Base-by-base conservation (phyloP, 768 basidiomycete species). In the Rhodotorula diobovata region DNA sequence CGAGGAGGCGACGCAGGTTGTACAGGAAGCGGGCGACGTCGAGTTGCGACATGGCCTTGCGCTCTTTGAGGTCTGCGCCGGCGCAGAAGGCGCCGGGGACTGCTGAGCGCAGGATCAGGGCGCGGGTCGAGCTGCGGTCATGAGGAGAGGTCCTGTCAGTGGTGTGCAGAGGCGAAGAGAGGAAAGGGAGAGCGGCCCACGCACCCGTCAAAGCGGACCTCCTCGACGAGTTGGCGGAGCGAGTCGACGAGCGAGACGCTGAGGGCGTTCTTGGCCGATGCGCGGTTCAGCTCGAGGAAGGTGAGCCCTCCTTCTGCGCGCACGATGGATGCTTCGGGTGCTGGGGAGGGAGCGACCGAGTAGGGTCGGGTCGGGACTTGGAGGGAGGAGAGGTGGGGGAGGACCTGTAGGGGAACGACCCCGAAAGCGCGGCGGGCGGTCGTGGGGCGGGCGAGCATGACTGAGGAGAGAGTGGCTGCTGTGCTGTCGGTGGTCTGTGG, bases 21-120 rank as follows among this genome's bases (percentile, higher is more conserved):
- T 83, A 81, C 57, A 96, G 88, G 81, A 95, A 96, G 76, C 84
- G 86, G 77, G 85, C 82, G 48, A 95, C 88, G 76, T 93, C 88
- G 8, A 81, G 63, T 73, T 86, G 84, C 20, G 87, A 82, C 93
- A 97, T 96, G 3, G 85, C 85, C n/a, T 87, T 86, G 64, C 93
- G 84, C 78, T 97, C 93, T 61, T 83, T 83, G 57, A 96, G 86
- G 80, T 97, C 93, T 15, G 93, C 93, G 20, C 93, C 93, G 25
- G 93, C 88, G 79, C 93, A 97, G 81, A 96, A 97, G 6, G 90
- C 55, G 34, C 87, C 87, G n/a, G 84, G 75, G 1, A 87, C 85
- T 1, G 90, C 85, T 14, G 93, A 93, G 63, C 88, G 86, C n/a
- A 97, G 79, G 65, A 97, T 87, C 69, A 97, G 85, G 0, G 89